Evolutionary conservation across 352 stramenopile species (phyloP).

Genomic region (Globisporangium paroecandrum): DNA sequence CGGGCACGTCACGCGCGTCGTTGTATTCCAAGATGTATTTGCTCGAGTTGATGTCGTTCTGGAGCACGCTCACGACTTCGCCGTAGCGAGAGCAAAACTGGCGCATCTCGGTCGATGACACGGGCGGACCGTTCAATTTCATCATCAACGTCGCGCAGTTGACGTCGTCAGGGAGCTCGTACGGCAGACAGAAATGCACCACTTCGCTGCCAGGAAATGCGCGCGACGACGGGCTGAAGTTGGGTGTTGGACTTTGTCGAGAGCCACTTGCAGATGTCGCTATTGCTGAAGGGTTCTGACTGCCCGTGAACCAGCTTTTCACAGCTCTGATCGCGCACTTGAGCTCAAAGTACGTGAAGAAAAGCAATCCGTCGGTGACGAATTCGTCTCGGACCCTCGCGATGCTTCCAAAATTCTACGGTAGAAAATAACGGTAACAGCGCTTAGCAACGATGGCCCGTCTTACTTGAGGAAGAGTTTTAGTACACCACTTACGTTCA

Average conservation of each 20-base stretch:
- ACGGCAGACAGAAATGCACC: conserved; percentile 58
- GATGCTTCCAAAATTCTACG: conserved; percentile 62
- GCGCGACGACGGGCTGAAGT: background rate
- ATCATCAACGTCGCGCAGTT: conserved; percentile 67
- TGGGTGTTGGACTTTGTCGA: background rate
- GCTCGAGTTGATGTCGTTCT: conserved; percentile 34
- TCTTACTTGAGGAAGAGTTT: background rate
- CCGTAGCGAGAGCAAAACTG: conserved; percentile 67
- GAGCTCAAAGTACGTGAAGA: conserved; percentile 76
- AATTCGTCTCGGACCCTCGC: conserved; percentile 49
- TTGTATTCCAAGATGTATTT: conserved; percentile 78
- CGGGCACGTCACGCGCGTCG: conserved; percentile 49
- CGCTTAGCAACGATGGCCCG: background rate
- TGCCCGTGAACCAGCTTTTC: conserved; percentile 39
- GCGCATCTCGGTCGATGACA: conserved; percentile 44
- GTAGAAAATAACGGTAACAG: background rate
- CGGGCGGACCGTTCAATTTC: conserved; percentile 24
- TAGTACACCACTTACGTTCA: conserved; percentile 41
- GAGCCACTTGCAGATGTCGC: background rate
- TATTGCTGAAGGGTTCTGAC: background rate
- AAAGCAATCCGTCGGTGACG: conserved; percentile 49
- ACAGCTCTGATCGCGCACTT: conserved; percentile 57
- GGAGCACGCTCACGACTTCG: conserved; percentile 70
- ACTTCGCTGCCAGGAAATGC: background rate
- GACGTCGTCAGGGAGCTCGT: conserved; percentile 55